A percentile compares a stretch with the other conserved stretches of the same genome.
Evolutionary conservation across 2,329 filamentous ascomycete genomes (phyloP).

Genomic region (Hypoxylon sp.): DNA sequence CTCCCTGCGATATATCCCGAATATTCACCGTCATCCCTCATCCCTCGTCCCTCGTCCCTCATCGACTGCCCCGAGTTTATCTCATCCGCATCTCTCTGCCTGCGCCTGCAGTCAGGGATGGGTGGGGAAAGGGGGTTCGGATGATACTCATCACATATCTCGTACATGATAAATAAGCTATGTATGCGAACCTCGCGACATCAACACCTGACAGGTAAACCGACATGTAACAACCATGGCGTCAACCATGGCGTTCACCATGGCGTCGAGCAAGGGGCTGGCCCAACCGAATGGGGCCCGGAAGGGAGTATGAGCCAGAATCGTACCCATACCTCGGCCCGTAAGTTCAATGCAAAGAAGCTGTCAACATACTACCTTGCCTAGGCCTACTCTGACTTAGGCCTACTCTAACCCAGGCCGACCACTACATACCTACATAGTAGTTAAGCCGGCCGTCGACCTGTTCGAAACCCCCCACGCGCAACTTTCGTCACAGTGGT

Average conservation of each 20-base stretch:
- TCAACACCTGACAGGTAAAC: constrained; percentile 20
- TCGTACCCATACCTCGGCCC: constrained; percentile 31
- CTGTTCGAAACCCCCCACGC: constrained; percentile 31
- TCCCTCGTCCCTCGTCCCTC: no score
- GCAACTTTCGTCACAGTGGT: constrained; percentile 23
- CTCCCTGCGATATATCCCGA: constrained; percentile 30
- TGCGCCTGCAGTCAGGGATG: constrained; percentile 21
- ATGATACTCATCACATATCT: constrained; percentile 34
- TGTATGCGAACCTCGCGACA: constrained; percentile 26
- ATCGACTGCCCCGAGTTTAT: constrained; percentile 14
- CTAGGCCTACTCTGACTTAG: no score
- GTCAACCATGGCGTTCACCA: not conserved
- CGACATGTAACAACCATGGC: constrained; percentile 2
- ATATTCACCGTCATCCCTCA: constrained; percentile 32
- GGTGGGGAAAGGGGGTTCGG: constrained; percentile 26
- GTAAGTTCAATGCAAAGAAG: constrained; percentile 19
- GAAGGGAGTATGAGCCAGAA: constrained; percentile 16
- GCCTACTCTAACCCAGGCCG: no score
- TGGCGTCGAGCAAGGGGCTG: constrained; percentile 3
- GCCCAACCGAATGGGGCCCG: constrained; percentile 24
- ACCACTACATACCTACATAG: not conserved
- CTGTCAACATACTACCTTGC: constrained; percentile 8
- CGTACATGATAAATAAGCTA: constrained; percentile 27
- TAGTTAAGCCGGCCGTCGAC: constrained; percentile 5
- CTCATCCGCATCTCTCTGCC: not conserved